phyloP scores from a whole-genome alignment of 2,329 filamentous ascomycete genomes.

The Aspergillus clavatus region DNA sequence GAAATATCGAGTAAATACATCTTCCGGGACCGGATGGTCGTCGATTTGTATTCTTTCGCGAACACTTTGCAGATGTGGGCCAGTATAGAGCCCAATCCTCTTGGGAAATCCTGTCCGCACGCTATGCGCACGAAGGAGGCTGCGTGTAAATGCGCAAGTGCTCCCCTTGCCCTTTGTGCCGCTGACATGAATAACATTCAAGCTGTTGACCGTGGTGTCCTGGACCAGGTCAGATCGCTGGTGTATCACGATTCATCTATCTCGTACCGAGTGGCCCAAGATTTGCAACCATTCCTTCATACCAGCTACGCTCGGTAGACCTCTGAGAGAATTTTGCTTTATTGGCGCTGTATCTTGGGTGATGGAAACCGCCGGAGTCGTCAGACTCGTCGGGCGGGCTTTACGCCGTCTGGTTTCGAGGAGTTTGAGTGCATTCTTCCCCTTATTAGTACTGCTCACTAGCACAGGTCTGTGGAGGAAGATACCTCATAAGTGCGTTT shows the following conservation, averaged over 20 bases:
- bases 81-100: constrained; percentile 24
- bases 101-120: constrained; percentile 24
- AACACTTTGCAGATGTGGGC: constrained; percentile 26
- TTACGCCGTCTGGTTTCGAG: constrained; percentile 19
- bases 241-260: background rate
- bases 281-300: constrained; percentile 30
- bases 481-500: constrained; percentile 10
- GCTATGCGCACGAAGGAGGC: constrained; percentile 49
- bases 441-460: constrained; percentile 1
- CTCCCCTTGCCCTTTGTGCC: constrained; percentile 76
- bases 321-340: constrained; percentile 14
- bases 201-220: constrained; percentile 48
- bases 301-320: constrained; percentile 26
- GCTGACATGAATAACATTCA: constrained; percentile 66
- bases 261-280: constrained; percentile 28
- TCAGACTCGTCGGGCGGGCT: constrained; percentile 11
- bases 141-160: constrained; percentile 57
- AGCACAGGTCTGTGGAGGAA: background rate
- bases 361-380: background rate
- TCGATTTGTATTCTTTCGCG: constrained; percentile 39
- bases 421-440: constrained; percentile 21
- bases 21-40: constrained; percentile 22
- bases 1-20: constrained; percentile 20
- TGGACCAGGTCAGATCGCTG: constrained; percentile 9
- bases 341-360: constrained; percentile 2